Evolutionary conservation across 2,329 filamentous ascomycete species (phyloP).

Genomic region (Fusarium sp.): DNA sequence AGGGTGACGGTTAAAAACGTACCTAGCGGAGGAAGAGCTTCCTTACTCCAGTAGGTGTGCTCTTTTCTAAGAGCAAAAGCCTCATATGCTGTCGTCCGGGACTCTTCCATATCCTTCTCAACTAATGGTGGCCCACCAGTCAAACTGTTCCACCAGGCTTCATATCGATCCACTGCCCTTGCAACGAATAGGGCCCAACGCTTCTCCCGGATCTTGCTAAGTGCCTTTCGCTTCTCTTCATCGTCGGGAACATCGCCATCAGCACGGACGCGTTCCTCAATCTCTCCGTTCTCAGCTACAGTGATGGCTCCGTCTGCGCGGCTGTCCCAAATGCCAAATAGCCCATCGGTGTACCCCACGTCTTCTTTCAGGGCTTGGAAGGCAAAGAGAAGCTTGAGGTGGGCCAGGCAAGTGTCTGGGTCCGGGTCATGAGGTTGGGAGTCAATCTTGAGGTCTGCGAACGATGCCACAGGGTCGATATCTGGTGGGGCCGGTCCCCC

Average conservation of each 20-base stretch:
- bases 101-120: slow-evolving; percentile 18
- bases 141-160: slow-evolving; percentile 64
- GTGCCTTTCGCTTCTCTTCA: slow-evolving; percentile 36
- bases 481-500: not conserved
- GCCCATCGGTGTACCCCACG: slow-evolving; percentile 67
- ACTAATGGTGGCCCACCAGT: slow-evolving; percentile 6
- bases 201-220: slow-evolving; percentile 70
- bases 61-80: slow-evolving; percentile 5
- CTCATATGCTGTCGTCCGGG: slow-evolving; percentile 4
- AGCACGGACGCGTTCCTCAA: slow-evolving; percentile 11
- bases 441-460: slow-evolving; percentile 28
- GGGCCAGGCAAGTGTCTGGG: slow-evolving; percentile 48
- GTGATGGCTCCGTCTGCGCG: slow-evolving; percentile 42
- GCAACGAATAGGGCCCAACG: slow-evolving; percentile 75
- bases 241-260: slow-evolving; percentile 41
- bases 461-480: slow-evolving; percentile 15
- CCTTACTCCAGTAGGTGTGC: slow-evolving; percentile 27
- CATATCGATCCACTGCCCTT: slow-evolving; percentile 72
- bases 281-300: slow-evolving; percentile 18
- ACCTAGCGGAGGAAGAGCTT: slow-evolving; percentile 39
- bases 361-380: slow-evolving; percentile 72
- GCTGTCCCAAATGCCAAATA: slow-evolving; percentile 69
- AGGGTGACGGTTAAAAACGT: not conserved
- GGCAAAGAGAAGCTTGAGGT: slow-evolving; percentile 74
- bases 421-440: slow-evolving; percentile 21